Conservation (phyloP, 257 asterid genomes). For the Jacaranda copaia region DNA sequence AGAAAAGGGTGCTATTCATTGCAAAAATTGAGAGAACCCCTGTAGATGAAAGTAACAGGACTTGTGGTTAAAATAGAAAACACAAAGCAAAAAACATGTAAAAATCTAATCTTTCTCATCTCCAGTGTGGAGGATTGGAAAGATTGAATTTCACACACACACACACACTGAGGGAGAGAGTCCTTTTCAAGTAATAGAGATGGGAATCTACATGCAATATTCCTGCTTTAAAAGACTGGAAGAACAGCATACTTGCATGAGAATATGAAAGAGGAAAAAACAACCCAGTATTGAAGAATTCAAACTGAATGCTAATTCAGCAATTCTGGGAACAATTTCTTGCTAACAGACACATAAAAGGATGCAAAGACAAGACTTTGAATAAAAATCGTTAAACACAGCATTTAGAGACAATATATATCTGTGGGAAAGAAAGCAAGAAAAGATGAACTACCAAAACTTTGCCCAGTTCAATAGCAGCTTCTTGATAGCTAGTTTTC, state of each 20-base stretch:
- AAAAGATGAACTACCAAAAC: conserved; percentile 59
- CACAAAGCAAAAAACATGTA: conserved; percentile 26
- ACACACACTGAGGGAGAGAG: conserved; percentile 2
- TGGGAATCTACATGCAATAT: conserved; percentile 36
- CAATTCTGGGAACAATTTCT: neutral
- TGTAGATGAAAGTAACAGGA: conserved; percentile 58
- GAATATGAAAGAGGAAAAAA: neutral
- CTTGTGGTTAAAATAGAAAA: conserved; percentile 38
- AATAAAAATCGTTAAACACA: neutral
- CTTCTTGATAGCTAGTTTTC: conserved; percentile 85
- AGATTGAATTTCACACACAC: no score
- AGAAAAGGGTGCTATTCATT: conserved; percentile 37
- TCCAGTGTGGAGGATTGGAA: neutral
- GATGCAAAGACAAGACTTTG: conserved; percentile 24
- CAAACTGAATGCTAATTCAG: neutral
- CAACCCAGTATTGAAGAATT: neutral
- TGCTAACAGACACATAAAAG: no score
- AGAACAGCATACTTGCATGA: conserved; percentile 34
- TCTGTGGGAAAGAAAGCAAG: conserved; percentile 18
- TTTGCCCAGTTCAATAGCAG: conserved; percentile 84
- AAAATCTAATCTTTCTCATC: conserved; percentile 39
- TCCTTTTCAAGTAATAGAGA: neutral
- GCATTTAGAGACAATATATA: neutral
- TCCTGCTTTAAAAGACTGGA: neutral
- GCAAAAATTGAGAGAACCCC: conserved; percentile 37